Percentiles rank a stretch among this genome's conserved stretches.
Conservation (phyloP, 2,329 filamentous ascomycete species). For the Ceratocystis huliohia region DNA sequence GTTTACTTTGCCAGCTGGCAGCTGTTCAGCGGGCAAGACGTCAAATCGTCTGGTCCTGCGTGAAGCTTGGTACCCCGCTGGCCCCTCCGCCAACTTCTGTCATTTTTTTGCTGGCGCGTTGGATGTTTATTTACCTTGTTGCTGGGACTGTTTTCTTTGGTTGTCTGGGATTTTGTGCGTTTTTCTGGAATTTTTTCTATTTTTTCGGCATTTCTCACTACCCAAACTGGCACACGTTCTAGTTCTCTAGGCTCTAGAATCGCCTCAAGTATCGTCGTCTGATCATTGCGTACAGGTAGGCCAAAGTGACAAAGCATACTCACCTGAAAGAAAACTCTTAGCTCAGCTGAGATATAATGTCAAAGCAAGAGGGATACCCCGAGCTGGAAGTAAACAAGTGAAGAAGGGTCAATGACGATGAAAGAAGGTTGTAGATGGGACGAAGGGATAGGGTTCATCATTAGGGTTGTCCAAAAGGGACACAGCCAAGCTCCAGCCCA, state of each 20-base stretch:
- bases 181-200: not conserved
- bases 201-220: not conserved
- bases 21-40: not conserved
- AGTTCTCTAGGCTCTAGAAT: not conserved
- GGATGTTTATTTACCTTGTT: constrained; percentile 5
- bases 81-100: not conserved
- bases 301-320: constrained; percentile 7
- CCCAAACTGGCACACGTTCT: not conserved
- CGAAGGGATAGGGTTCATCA: not conserved
- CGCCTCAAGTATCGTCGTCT: not conserved
- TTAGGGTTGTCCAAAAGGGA: no score
- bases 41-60: not conserved
- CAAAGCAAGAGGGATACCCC: not conserved
- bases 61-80: not conserved
- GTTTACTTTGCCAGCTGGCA: not conserved
- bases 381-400: not conserved
- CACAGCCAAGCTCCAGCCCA: no score
- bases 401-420: not conserved
- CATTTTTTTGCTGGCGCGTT: not conserved
- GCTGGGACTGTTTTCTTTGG: not conserved
- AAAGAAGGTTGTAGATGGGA: not conserved
- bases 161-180: not conserved
- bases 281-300: not conserved
- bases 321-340: constrained; percentile 10
- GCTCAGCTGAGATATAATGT: constrained; percentile 1